Evolutionary conservation across 352 stramenopile genomes (phyloP).

Genomic region (Phytopythium ostracodes): DNA sequence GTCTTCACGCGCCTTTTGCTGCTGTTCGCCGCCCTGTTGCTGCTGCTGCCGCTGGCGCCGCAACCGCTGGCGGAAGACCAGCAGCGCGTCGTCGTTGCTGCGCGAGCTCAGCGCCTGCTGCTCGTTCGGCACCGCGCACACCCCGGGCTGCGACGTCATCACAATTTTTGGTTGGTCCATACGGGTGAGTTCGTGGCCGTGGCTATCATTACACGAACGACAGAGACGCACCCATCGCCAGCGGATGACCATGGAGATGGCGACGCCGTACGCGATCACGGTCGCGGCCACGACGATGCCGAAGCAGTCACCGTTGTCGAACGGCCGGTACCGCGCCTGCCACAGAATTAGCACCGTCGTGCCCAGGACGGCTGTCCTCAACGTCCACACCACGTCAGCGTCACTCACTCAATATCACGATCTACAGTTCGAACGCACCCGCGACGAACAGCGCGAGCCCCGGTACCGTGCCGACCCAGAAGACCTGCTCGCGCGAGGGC

Average conservation of each 20-base stretch:
- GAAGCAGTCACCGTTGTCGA: slow-evolving; percentile 78
- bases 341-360: slow-evolving; percentile 47
- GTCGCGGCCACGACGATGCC: slow-evolving; percentile 56
- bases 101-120: slow-evolving; percentile 38
- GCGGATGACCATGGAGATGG: slow-evolving; percentile 70
- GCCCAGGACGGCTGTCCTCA: slow-evolving; percentile 32
- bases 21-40: not conserved
- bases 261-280: slow-evolving; percentile 56
- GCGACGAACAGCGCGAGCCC: slow-evolving; percentile 44
- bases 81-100: slow-evolving; percentile 17
- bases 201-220: no score
- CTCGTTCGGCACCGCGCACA: slow-evolving; percentile 73
- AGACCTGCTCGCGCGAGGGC: slow-evolving; percentile 56
- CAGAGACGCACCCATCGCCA: slow-evolving; percentile 59
- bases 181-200: not conserved
- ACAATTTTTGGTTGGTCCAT: slow-evolving; percentile 6
- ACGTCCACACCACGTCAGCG: not conserved
- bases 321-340: slow-evolving; percentile 44
- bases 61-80: slow-evolving; percentile 13
- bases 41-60: slow-evolving; percentile 5
- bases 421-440: slow-evolving; percentile 14
- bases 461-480: slow-evolving; percentile 51
- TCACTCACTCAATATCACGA: no score
- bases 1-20: slow-evolving; percentile 1
- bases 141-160: slow-evolving; percentile 39